Evolutionary conservation across 2,329 filamentous ascomycete genomes (phyloP).

Genomic region (Trichoderma sp.): DNA sequence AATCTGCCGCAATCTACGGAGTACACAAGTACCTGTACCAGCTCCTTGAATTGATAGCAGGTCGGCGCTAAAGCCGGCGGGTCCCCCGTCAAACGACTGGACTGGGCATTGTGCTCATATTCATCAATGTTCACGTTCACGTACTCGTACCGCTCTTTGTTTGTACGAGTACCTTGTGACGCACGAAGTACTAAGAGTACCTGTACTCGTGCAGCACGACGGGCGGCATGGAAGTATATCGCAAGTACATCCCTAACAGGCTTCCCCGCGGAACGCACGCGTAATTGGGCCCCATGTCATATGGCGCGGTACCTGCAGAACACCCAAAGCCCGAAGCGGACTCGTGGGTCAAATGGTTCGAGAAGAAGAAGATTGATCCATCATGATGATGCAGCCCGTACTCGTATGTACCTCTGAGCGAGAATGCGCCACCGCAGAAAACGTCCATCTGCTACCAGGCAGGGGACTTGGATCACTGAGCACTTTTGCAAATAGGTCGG

Average conservation of each 20-base stretch:
- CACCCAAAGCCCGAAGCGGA: constrained; percentile 11
- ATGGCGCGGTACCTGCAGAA: constrained; percentile 18
- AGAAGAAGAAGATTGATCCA: constrained; percentile 6
- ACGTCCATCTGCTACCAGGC: not conserved
- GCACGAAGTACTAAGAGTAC: not conserved
- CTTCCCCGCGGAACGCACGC: constrained; percentile 19
- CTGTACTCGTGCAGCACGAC: not conserved
- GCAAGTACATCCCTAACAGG: constrained; percentile 18
- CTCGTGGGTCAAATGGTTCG: not conserved
- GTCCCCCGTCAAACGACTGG: not conserved
- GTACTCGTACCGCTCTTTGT: not conserved
- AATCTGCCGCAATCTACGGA: not conserved
- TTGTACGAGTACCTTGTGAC: not conserved
- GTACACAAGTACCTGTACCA: not conserved
- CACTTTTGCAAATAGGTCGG: not conserved
- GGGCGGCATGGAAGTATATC: not conserved
- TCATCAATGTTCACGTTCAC: not conserved
- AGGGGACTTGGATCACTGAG: not conserved
- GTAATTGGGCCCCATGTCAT: constrained; percentile 3
- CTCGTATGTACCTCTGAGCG: not conserved
- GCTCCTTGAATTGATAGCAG: not conserved
- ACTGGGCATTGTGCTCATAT: not conserved
- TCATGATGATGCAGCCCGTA: constrained; percentile 6
- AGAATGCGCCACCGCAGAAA: not conserved
- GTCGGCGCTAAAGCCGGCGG: constrained; percentile 8